These are phyloP conservation scores for Russula griseocarnosa DNA, from an alignment of 768 basidiomycete genomes.

Conservation along the genomic window DNA sequence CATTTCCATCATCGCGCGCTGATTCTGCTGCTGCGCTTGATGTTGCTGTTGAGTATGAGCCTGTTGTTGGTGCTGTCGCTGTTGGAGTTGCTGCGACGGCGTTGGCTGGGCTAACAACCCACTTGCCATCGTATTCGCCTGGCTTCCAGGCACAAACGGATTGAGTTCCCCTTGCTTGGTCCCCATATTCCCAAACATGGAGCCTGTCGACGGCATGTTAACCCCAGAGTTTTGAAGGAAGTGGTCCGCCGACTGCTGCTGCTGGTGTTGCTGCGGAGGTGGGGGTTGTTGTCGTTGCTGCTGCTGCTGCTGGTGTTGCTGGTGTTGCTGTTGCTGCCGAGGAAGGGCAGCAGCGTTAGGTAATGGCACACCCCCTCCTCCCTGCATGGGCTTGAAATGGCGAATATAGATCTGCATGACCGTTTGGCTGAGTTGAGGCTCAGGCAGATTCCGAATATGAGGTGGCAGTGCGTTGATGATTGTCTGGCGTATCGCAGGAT, in stretches of 20 bases:
- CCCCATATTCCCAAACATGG: constrained; percentile 19
- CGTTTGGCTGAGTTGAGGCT: constrained; percentile 8
- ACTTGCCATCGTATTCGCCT: constrained; percentile 24
- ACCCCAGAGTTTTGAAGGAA: constrained; percentile 13
- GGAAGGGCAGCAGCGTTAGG: neutral
- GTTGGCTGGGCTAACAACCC: constrained; percentile 15
- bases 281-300: constrained; percentile 18
- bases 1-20: constrained; percentile 19
- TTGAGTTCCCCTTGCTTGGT: constrained; percentile 27
- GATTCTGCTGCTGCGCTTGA: constrained; percentile 19
- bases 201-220: constrained; percentile 5
- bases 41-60: constrained; percentile 15
- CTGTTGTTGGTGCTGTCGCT: constrained; percentile 13
- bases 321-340: constrained; percentile 5
- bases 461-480: constrained; percentile 14
- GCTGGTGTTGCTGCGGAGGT: constrained; percentile 13
- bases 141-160: constrained; percentile 25
- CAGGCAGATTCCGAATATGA: constrained; percentile 1
- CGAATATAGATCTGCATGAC: constrained; percentile 11
- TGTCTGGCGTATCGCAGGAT: constrained; percentile 7
- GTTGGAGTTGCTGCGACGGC: constrained; percentile 10
- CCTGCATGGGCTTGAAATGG: constrained; percentile 12
- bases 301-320: constrained; percentile 1
- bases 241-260: constrained; percentile 12
- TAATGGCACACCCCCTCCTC: neutral